These are phyloP conservation scores for Ogataea paradorogensis DNA, from an alignment of 805 yeast genomes.

Conservation along the genomic window DNA sequence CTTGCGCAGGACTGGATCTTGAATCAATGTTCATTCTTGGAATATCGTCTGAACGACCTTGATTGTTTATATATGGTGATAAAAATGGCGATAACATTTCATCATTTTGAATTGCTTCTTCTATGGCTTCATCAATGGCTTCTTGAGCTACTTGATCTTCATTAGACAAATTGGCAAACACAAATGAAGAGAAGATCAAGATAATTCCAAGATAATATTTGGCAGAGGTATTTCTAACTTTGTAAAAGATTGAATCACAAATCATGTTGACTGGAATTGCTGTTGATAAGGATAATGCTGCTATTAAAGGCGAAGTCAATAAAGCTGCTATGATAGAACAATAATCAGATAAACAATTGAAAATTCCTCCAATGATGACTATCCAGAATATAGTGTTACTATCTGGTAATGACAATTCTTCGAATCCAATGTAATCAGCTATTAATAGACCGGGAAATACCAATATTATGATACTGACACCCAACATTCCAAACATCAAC, in stretches of 20 bases:
- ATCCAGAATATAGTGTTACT: constrained; percentile 33
- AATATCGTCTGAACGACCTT: constrained; percentile 18
- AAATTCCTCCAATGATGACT: constrained; percentile 40
- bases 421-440: constrained; percentile 39
- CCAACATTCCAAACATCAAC: constrained; percentile 45
- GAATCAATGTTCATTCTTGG: constrained; percentile 26
- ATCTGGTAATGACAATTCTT: constrained; percentile 42
- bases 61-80: constrained; percentile 37
- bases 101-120: constrained; percentile 45
- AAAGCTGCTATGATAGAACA: constrained; percentile 49
- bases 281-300: constrained; percentile 49
- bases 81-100: constrained; percentile 45
- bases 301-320: constrained; percentile 51
- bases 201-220: constrained; percentile 46
- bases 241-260: constrained; percentile 41
- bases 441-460: constrained; percentile 40
- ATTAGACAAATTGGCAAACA: constrained; percentile 43
- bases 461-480: constrained; percentile 38
- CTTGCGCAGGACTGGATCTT: constrained; percentile 16
- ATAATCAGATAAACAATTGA: constrained; percentile 49
- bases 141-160: constrained; percentile 45
- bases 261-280: constrained; percentile 52
- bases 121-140: constrained; percentile 47
- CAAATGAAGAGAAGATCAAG: constrained; percentile 44
- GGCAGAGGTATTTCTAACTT: constrained; percentile 31